Evolutionary conservation across 2,329 filamentous ascomycete species (phyloP).

Genomic region (Ascochyta pisi): DNA sequence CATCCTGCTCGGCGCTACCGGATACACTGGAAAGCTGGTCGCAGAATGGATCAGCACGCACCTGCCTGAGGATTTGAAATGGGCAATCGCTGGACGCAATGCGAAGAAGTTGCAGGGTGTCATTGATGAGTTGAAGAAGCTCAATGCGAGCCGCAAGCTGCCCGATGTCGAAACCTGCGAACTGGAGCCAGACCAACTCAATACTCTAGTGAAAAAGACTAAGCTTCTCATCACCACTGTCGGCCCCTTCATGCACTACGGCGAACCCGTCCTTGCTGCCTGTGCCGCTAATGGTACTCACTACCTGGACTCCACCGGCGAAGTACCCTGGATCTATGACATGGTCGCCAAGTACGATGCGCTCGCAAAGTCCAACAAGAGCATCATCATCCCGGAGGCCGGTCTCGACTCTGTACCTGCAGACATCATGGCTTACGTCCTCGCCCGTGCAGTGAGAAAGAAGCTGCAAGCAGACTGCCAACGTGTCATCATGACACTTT

Average conservation of each 20-base stretch:
- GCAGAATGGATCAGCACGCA: constrained; percentile 76
- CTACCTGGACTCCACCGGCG: constrained; percentile 71
- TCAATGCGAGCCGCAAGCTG: constrained; percentile 72
- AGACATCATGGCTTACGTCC: constrained; percentile 62
- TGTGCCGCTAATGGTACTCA: constrained; percentile 71
- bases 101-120: constrained; percentile 74
- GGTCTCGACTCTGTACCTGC: constrained; percentile 68
- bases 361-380: constrained; percentile 64
- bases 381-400: constrained; percentile 66
- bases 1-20: constrained; percentile 72
- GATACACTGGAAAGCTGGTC: constrained; percentile 82
- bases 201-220: constrained; percentile 61
- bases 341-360: constrained; percentile 68
- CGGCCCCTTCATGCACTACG: constrained; percentile 69
- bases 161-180: constrained; percentile 50
- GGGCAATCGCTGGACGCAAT: constrained; percentile 89
- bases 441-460: constrained; percentile 61
- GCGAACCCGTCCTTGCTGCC: constrained; percentile 68
- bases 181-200: constrained; percentile 59
- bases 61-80: constrained; percentile 79
- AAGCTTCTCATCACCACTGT: constrained; percentile 66
- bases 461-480: constrained; percentile 58
- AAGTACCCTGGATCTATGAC: constrained; percentile 68
- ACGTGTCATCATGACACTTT: constrained; percentile 60
- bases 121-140: constrained; percentile 67